phyloP scores from a whole-genome alignment of 805 yeast genomes.

The Brettanomyces naardenensis region DNA sequence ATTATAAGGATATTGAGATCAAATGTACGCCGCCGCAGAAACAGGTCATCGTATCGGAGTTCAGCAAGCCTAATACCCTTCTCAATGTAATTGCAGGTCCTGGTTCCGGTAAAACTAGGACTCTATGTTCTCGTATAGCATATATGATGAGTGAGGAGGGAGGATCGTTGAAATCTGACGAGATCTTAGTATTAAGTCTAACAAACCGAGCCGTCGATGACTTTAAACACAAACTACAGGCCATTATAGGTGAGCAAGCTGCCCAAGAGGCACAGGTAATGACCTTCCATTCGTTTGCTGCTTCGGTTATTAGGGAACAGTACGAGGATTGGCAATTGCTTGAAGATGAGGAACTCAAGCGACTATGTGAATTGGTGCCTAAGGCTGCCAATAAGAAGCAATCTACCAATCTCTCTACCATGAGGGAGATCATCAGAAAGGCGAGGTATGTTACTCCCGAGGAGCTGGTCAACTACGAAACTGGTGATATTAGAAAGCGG shows the following conservation, averaged over 20 bases:
- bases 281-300: conserved; percentile 63
- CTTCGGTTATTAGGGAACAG: conserved; percentile 35
- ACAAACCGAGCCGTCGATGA: conserved; percentile 62
- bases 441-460: conserved; percentile 8
- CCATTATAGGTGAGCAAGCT: conserved; percentile 27
- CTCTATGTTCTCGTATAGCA: conserved; percentile 47
- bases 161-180: conserved; percentile 35
- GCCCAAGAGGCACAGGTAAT: conserved; percentile 32
- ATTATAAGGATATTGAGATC: too few species aligned
- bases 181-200: conserved; percentile 55
- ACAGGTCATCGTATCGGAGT: conserved; percentile 35
- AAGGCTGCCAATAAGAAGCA: background rate
- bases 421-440: conserved; percentile 11
- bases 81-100: conserved; percentile 61
- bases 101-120: conserved; percentile 66
- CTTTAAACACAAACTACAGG: conserved; percentile 25
- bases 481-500: conserved; percentile 4
- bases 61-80: conserved; percentile 27
- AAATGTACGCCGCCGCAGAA: conserved; percentile 38
- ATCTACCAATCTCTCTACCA: conserved; percentile 1
- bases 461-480: conserved; percentile 7
- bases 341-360: conserved; percentile 34
- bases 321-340: conserved; percentile 30
- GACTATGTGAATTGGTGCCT: conserved; percentile 10
- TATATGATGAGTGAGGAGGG: conserved; percentile 31